Evolutionary conservation across 352 stramenopile genomes (phyloP), one percentile per base, ranked within the genome.

Genomic region (Blastocystis sp.): DNA sequence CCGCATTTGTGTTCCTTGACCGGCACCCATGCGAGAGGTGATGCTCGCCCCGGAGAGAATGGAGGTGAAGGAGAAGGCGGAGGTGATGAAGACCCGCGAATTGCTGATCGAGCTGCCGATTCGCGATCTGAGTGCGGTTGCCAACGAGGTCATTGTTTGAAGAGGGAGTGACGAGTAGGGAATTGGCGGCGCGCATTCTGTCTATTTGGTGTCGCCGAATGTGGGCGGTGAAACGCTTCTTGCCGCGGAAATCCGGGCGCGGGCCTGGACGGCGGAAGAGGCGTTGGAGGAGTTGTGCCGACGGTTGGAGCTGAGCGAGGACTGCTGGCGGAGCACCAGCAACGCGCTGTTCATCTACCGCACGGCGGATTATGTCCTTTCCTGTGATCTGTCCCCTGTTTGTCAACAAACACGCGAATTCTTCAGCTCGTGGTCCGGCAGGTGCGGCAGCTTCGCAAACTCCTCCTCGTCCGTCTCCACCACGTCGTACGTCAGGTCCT

Each of bases 261-360:
- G 52, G 9, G 34, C 9, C 1, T 23, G 19, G 41, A 43, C 14
- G 21, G 19, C 52, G 9, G 11, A 14, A 7, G 41, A 56, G 1
- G 64, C 64, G 23, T 52, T 74, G n/a, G 64, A 74, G n/a, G 4
- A 19, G 7, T 21, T 81, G 0, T 81, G 71, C 28, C 14, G 43
- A 2, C 10, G 28, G 34, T 38, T 69, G 21, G 21, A 28, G 19
- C 28, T 62, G 10, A 53, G 66, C 23, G 17, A 5, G 41, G 23
- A 65, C n/a, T 81, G 71, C 48, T 81, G 71, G 71, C 14, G 52
- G 17, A 10, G 52, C 21, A 81, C 71, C 17, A 23, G 66, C 19
- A 60, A 56, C 19, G 71, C n/a, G 10, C 17, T 81, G 28, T 81
- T 81, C 21, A 53, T 65, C 41, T 81, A 62, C 23, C 71, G 71